Base-by-base conservation (phyloP, 768 basidiomycete genomes). In the Tylopilus plumbeoviolaceoides region DNA sequence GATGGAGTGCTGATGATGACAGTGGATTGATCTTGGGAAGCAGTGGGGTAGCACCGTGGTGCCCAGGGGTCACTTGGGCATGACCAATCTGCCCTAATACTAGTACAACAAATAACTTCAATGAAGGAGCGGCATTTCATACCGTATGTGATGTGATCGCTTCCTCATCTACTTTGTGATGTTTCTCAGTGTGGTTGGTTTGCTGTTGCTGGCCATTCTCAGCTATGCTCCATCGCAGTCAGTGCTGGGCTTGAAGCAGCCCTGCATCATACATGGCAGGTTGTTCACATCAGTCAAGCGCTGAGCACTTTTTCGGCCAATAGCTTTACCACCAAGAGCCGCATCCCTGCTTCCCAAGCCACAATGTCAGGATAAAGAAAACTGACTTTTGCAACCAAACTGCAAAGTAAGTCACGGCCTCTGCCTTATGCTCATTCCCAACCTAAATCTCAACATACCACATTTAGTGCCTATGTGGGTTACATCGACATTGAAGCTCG, bases 401-500 rank as follows among this genome's bases (percentile, higher is more conserved):
- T 1, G 73, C 70, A 39, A 70, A 69, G 74, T 75, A 7, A 38
- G 68, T 50, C 23, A 27, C 4, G 25, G 31, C 5, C 20, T 11
- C 27, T 31, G 14, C n/a, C 2, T 17, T 17, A 7, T 11, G 15
- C 28, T 4, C 30, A 47, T 21, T 41, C 38, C 18, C 28, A 6
- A 9, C 12, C n/a, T 23, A 20, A 46, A 4, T 48, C 21, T 53
- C 25, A 2, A 55, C 7, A 4, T 43, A 51, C 40, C 8, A 54
- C 39, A 8, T 25, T 35, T 30, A 84, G 81, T 18, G 69, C 76
- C 1, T 87, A 82, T 62, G 84, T 83, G 0, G 85, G 85, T 10
- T 86, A 86, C 58, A 83, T 87, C 49, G 84, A 86, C 54, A 74
- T 84, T 44, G 72, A 81, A 61, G 81, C 82, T 20, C 78, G 82